Percentiles rank a stretch among this genome's conserved stretches.
phyloP scores from a whole-genome alignment of 768 basidiomycete species.

The Collybia sordida region DNA sequence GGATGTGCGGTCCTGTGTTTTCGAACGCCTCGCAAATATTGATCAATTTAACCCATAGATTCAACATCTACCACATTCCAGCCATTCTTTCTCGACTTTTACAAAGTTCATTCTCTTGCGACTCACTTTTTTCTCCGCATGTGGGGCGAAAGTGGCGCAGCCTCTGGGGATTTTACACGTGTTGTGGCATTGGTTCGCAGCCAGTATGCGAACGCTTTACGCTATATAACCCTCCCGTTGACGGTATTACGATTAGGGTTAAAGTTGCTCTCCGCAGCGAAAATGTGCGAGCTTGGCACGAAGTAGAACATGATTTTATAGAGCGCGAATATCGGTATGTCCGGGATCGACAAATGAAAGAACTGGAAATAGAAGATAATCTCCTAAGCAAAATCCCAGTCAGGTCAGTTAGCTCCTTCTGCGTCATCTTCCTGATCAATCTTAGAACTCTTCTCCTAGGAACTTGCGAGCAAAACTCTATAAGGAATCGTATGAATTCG shows the following conservation, averaged over 20 bases:
- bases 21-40: slow-evolving; percentile 2
- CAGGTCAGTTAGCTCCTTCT: slow-evolving; percentile 49
- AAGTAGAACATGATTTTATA: slow-evolving; percentile 78
- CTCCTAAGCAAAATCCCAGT: slow-evolving; percentile 83
- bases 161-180: slow-evolving; percentile 72
- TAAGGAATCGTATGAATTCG: slow-evolving; percentile 89
- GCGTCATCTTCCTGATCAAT: slow-evolving; percentile 1
- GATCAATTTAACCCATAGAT: slow-evolving; percentile 40
- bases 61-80: slow-evolving; percentile 80
- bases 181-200: slow-evolving; percentile 77
- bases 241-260: slow-evolving; percentile 44
- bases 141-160: slow-evolving; percentile 88
- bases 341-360: slow-evolving; percentile 86
- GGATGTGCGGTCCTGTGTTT: slow-evolving; percentile 56
- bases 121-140: slow-evolving; percentile 88
- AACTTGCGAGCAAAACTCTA: slow-evolving; percentile 83
- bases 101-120: slow-evolving; percentile 77
- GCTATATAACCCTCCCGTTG: slow-evolving; percentile 1
- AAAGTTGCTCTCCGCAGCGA: slow-evolving; percentile 76
- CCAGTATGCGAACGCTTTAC: slow-evolving; percentile 58
- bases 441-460: slow-evolving; percentile 34
- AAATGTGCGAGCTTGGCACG: slow-evolving; percentile 76
- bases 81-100: slow-evolving; percentile 86
- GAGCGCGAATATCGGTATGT: slow-evolving; percentile 86
- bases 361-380: slow-evolving; percentile 87